These are phyloP conservation scores for Fusarium dlaminii DNA, from an alignment of 2,329 filamentous ascomycete species.

Conservation along the genomic window DNA sequence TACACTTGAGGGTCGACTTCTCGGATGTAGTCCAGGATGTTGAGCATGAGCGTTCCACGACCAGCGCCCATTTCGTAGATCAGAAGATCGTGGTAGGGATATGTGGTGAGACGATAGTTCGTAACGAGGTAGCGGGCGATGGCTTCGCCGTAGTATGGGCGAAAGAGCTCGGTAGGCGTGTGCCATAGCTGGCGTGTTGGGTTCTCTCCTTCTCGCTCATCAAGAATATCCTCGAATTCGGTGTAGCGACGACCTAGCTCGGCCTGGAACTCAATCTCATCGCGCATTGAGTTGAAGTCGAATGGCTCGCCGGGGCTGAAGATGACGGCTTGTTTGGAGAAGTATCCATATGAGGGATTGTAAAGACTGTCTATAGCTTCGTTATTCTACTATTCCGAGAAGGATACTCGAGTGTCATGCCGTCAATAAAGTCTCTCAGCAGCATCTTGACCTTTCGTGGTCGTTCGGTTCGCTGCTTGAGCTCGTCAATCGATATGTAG, in stretches of 20 bases:
- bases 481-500: constrained; percentile 81
- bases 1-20: constrained; percentile 91
- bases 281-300: constrained; percentile 80
- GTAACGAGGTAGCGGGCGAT: constrained; percentile 95
- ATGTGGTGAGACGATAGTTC: constrained; percentile 94
- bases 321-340: constrained; percentile 95
- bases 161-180: constrained; percentile 96
- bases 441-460: constrained; percentile 95
- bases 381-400: constrained; percentile 32
- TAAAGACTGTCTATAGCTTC: constrained; percentile 80
- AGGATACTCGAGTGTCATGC: constrained; percentile 55
- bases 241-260: constrained; percentile 83
- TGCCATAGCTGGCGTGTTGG: constrained; percentile 94
- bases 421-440: constrained; percentile 96
- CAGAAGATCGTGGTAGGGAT: constrained; percentile 94
- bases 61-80: constrained; percentile 99
- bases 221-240: constrained; percentile 88
- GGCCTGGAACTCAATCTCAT: constrained; percentile 86
- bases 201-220: constrained; percentile 71
- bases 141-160: constrained; percentile 95
- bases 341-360: constrained; percentile 94
- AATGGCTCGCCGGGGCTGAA: constrained; percentile 94
- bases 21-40: constrained; percentile 96
- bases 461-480: constrained; percentile 77
- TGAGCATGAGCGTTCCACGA: constrained; percentile 97